A percentile compares a stretch with the other conserved stretches of the same genome.
These are phyloP conservation scores for Dendrothele bispora DNA, from an alignment of 768 basidiomycete species.

Conservation along the genomic window DNA sequence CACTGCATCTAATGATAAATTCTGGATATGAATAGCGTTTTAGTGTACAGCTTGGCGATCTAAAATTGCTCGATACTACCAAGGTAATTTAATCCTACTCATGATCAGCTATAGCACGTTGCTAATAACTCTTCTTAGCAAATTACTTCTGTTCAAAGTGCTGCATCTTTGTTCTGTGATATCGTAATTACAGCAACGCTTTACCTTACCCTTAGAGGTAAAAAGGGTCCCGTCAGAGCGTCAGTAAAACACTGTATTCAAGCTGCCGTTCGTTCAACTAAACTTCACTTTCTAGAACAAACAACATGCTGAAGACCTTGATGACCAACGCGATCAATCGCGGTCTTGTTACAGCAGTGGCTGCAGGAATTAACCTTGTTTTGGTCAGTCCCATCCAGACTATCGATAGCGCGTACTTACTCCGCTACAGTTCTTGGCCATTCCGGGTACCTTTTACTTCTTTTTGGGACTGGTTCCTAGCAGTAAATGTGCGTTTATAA, in stretches of 20 bases:
- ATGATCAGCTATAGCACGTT: background rate
- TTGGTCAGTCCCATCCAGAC: conserved; percentile 9
- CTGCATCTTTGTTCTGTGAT: conserved; percentile 14
- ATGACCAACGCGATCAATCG: conserved; percentile 22
- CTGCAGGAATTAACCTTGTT: conserved; percentile 17
- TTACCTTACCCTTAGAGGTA: conserved; percentile 9
- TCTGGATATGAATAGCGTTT: no score
- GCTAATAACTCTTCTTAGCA: conserved; percentile 1
- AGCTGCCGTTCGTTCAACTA: background rate
- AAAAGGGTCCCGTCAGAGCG: conserved; percentile 11
- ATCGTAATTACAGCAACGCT: conserved; percentile 15
- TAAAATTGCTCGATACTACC: no score
- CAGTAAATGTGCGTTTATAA: conserved; percentile 15
- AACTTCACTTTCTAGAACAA: conserved; percentile 14
- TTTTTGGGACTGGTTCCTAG: conserved; percentile 20
- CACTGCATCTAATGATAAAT: no score
- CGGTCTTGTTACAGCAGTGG: conserved; percentile 18
- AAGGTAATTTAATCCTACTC: no score
- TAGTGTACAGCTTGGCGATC: no score
- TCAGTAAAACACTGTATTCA: no score
- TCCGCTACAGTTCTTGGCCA: conserved; percentile 13
- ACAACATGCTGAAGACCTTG: conserved; percentile 16
- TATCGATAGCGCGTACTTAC: background rate
- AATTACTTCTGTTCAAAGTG: conserved; percentile 15
- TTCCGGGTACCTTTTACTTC: conserved; percentile 20